Conservation (phyloP, 805 yeast genomes). For the Hyphopichia homilentoma region DNA sequence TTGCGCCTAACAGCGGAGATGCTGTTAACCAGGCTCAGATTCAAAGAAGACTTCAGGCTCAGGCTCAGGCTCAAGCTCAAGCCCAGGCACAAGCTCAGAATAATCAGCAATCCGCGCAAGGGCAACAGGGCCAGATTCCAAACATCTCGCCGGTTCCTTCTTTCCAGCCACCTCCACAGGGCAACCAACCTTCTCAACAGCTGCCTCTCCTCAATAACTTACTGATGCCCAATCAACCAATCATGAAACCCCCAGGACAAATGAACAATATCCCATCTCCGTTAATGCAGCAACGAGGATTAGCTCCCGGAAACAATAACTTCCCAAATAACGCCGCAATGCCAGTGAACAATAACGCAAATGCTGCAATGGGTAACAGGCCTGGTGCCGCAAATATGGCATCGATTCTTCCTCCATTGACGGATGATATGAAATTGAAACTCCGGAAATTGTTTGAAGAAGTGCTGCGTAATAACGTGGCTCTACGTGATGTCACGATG, state of each 20-base stretch:
- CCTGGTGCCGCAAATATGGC: constrained; percentile 3
- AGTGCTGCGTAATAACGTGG: constrained; percentile 62
- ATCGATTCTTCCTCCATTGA: constrained; percentile 30
- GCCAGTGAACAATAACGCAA: constrained; percentile 10
- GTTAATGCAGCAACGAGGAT: constrained; percentile 13
- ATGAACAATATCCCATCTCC: constrained; percentile 15
- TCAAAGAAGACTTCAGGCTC: constrained; percentile 9
- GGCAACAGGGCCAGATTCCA: neutral
- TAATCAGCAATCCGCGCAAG: constrained; percentile 3
- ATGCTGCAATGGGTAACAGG: constrained; percentile 8
- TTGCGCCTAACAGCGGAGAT: constrained; percentile 8
- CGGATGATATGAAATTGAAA: constrained; percentile 60
- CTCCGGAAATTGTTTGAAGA: constrained; percentile 66
- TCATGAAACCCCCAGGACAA: constrained; percentile 13
- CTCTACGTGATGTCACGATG: constrained; percentile 62
- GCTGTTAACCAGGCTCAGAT: constrained; percentile 11
- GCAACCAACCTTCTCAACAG: constrained; percentile 7
- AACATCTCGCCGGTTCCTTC: neutral
- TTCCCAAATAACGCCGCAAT: neutral
- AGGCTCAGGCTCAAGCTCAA: constrained; percentile 8
- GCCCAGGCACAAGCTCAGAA: constrained; percentile 8
- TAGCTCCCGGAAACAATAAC: constrained; percentile 4
- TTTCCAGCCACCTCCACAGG: neutral
- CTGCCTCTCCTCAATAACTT: constrained; percentile 15
- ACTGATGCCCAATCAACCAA: constrained; percentile 7